Base-by-base conservation (phyloP, 306 rosid species). In the Acacia crassicarpa region DNA sequence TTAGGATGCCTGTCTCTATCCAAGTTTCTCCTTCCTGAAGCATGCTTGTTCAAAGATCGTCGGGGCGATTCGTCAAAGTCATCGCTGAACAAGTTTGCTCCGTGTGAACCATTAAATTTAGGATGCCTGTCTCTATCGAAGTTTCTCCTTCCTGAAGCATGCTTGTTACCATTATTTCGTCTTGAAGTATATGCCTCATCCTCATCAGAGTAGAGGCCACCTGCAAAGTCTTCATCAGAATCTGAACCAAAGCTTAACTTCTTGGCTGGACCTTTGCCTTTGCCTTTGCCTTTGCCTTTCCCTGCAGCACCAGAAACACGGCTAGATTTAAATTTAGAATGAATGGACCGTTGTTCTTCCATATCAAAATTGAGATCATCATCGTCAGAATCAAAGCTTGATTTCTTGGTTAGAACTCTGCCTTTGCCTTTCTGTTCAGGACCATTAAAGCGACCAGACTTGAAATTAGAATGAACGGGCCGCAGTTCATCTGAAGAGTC, bases 241-340 rank as follows among this genome's bases (percentile, higher is more conserved):
- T 95, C 97, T 72, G 99, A 95, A 83, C 95, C 95, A 86, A 87
- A 88, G 90, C 93, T 93, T 85, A 92, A 81, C 54, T 88, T 77
- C 89, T 88, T 92, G 58, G 87, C 75, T 23, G 88, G 81, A 73
- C 85, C 89, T 74, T 84, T 85, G 65, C 82, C 89, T 77, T 85
- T 87, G 72, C 85, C 74, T 69, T 84, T 85, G 65, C 85, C 89
- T 74, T 84, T 85, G 65, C 82, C 89, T 77, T 85, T 87, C 72
- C 85, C 74, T 69, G 87, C 85, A 53, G 83, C 80, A 82, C 85
- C 88, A 69, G 89, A 83, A 86, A 78, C 86, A 68, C 84, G 93
- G 76, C 88, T 84, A 81, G 95, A 88, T 81, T 91, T 93, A 88
- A 97, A 85, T 74, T 86, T 87, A 75, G 90, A 87, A 78, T 83